Evolutionary conservation across 495 filamentous ascomycete genomes (phyloP).

Genomic region (Penicillium canariense): DNA sequence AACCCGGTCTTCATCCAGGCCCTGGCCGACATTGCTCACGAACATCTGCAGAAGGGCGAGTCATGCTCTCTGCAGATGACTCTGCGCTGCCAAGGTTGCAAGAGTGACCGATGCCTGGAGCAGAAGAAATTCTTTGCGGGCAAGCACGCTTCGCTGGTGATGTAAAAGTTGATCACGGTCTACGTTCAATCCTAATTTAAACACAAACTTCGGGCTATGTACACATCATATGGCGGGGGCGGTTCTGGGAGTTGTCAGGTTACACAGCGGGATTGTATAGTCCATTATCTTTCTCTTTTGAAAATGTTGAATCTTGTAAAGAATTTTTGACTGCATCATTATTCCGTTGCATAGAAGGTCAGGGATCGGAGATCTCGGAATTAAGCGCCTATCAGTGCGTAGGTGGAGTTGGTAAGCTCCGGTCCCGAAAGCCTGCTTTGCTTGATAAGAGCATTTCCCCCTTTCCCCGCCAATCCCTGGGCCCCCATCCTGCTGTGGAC

Average conservation of each 20-base stretch:
- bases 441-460: slow-evolving; percentile 11
- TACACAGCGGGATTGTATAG: background rate
- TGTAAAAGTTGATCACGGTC: slow-evolving; percentile 17
- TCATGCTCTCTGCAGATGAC: slow-evolving; percentile 80
- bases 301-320: too few species aligned
- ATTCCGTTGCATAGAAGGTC: background rate
- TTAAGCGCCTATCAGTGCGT: slow-evolving; percentile 1
- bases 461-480: background rate
- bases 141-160: slow-evolving; percentile 35
- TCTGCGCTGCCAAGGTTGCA: slow-evolving; percentile 90
- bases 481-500: background rate
- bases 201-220: background rate
- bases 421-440: slow-evolving; percentile 4
- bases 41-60: slow-evolving; percentile 69
- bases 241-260: background rate
- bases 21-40: slow-evolving; percentile 79
- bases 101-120: slow-evolving; percentile 81
- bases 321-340: background rate
- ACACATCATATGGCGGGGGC: background rate
- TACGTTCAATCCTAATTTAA: background rate
- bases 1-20: slow-evolving; percentile 88
- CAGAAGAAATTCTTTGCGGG: slow-evolving; percentile 91
- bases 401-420: background rate
- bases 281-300: background rate
- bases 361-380: slow-evolving; percentile 6